Conservation (phyloP, 2,329 filamentous ascomycete genomes). For the Aspergillus pseudonomiae region DNA sequence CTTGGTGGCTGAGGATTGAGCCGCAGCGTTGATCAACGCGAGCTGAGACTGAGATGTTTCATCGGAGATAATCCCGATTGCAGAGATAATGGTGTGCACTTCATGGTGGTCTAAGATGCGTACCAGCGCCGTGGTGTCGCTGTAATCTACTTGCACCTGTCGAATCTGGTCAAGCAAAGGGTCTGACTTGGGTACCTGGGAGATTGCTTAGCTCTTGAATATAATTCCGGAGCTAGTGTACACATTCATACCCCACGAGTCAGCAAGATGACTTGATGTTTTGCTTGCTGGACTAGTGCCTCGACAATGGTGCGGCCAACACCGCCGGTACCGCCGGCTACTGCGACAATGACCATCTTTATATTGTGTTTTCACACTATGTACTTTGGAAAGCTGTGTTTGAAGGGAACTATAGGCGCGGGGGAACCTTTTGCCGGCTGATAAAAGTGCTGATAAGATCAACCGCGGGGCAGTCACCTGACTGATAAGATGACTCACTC, state of each 20-base stretch:
- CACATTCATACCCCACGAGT: constrained; percentile 40
- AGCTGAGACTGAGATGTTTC: constrained; percentile 38
- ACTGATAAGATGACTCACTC: constrained; percentile 4
- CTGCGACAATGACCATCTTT: constrained; percentile 47
- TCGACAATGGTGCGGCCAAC: constrained; percentile 53
- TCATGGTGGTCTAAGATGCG: constrained; percentile 40
- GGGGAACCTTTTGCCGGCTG: not conserved
- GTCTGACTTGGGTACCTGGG: constrained; percentile 8
- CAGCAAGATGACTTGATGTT: constrained; percentile 47
- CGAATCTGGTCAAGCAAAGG: constrained; percentile 9
- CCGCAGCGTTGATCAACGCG: constrained; percentile 51
- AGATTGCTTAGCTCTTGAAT: not conserved
- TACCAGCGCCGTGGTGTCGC: constrained; percentile 31
- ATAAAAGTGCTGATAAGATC: not conserved
- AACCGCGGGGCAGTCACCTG: constrained; percentile 3
- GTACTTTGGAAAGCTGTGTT: not conserved
- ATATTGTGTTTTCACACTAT: not conserved
- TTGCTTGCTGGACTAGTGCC: constrained; percentile 35
- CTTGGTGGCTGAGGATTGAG: constrained; percentile 39
- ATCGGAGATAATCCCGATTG: constrained; percentile 38
- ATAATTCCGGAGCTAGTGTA: not conserved
- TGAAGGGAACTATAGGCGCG: not conserved
- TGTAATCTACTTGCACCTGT: constrained; percentile 38
- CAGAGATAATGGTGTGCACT: constrained; percentile 51
- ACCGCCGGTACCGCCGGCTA: constrained; percentile 53